Evolutionary conservation across 2,329 filamentous ascomycete genomes (phyloP).

Genomic region (Fusarium sp.): DNA sequence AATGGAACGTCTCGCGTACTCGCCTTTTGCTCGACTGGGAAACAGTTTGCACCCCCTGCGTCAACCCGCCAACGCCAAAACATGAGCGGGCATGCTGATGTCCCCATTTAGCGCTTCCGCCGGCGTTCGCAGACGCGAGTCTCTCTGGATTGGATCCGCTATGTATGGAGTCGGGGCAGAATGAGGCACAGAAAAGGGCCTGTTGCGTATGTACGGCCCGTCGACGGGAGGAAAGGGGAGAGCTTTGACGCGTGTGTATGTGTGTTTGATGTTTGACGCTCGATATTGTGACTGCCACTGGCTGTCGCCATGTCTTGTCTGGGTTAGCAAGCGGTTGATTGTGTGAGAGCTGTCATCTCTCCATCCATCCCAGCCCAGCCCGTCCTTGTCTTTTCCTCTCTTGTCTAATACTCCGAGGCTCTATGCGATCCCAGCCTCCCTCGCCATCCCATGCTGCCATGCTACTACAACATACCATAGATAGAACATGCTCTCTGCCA

Average conservation of each 20-base stretch:
- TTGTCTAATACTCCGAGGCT: conserved; percentile 9
- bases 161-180: not conserved
- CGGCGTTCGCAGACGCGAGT: conserved; percentile 1
- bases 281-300: conserved; percentile 6
- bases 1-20: conserved; percentile 23
- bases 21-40: conserved; percentile 21
- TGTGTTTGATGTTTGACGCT: not conserved
- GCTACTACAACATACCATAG: not conserved
- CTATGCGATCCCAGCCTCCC: conserved; percentile 15
- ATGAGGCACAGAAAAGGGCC: not conserved
- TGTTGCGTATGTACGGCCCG: conserved; percentile 9
- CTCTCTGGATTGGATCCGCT: not conserved
- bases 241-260: conserved; percentile 19
- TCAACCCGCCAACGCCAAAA: conserved; percentile 43
- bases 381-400: conserved; percentile 15
- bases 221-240: conserved; percentile 24
- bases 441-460: not conserved
- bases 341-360: not conserved
- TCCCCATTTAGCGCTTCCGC: conserved; percentile 29
- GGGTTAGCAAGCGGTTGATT: not conserved
- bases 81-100: conserved; percentile 13
- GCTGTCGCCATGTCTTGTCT: not conserved
- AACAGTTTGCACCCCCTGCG: conserved; percentile 39
- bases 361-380: too few relatives aligned
- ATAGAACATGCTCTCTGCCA: not conserved